Conservation (phyloP, 768 basidiomycete species). For the Saitozyma podzolica region DNA sequence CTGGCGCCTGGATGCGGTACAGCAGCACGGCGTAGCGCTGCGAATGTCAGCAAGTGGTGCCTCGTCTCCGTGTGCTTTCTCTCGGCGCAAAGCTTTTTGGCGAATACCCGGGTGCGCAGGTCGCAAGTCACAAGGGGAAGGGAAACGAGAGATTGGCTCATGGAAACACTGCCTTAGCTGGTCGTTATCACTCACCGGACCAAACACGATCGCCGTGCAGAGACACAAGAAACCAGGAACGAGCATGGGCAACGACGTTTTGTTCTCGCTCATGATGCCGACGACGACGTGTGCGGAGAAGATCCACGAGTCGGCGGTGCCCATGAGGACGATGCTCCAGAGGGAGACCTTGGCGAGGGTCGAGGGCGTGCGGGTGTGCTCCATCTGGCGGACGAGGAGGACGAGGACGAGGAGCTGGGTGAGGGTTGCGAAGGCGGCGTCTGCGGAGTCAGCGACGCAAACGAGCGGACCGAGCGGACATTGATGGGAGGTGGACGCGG, state of each 20-base stretch:
- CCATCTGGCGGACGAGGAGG: constrained; percentile 72
- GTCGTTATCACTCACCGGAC: constrained; percentile 63
- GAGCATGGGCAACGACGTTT: constrained; percentile 74
- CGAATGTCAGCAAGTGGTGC: neutral
- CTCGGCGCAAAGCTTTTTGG: too few species aligned
- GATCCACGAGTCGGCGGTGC: constrained; percentile 74
- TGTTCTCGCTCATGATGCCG: constrained; percentile 78
- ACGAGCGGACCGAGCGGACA: neutral
- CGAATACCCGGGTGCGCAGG: too few species aligned
- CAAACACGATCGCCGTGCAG: constrained; percentile 69
- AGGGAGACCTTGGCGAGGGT: constrained; percentile 75
- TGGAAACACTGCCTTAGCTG: neutral
- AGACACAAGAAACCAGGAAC: constrained; percentile 83
- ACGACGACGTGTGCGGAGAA: constrained; percentile 89
- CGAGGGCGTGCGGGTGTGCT: constrained; percentile 72
- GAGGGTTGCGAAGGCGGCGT: constrained; percentile 70
- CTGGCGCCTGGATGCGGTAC: constrained; percentile 73
- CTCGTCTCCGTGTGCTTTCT: too few species aligned
- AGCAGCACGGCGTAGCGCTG: constrained; percentile 83
- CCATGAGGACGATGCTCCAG: constrained; percentile 79
- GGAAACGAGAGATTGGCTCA: too few species aligned
- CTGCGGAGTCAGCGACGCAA: constrained; percentile 53
- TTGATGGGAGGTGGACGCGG: neutral
- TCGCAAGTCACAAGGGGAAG: too few species aligned
- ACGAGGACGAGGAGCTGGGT: constrained; percentile 67